Conservation (phyloP, 2,329 filamentous ascomycete genomes). For the Pseudogymnoascus sp. region DNA sequence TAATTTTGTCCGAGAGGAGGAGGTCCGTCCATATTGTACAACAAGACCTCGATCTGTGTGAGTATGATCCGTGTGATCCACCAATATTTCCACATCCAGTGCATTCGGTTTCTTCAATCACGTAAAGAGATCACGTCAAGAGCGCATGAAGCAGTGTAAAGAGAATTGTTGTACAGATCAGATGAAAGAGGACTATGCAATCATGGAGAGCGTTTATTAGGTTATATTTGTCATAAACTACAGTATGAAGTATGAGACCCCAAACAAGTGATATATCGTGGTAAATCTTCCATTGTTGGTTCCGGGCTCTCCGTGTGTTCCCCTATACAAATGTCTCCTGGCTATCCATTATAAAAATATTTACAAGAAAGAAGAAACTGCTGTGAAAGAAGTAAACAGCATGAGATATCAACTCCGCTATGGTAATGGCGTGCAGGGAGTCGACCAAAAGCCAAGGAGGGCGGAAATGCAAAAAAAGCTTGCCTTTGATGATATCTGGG, state of each 20-base stretch:
- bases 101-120: background rate
- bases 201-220: background rate
- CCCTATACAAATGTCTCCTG: background rate
- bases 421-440: background rate
- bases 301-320: background rate
- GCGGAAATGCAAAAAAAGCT: background rate
- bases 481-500: slow-evolving; percentile 4
- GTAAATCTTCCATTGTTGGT: background rate
- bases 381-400: background rate
- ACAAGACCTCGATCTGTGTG: background rate
- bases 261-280: background rate
- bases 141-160: background rate
- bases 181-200: background rate
- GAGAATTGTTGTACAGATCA: background rate
- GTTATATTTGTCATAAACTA: slow-evolving; percentile 2
- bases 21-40: background rate
- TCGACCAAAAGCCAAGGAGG: background rate
- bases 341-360: background rate
- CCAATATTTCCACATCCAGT: background rate
- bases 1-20: background rate
- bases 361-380: background rate
- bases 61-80: background rate
- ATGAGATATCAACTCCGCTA: background rate
- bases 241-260: background rate
- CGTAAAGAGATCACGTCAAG: slow-evolving; percentile 4